These are phyloP conservation scores for Fagopyrum homotropicum DNA, from an alignment of 148 eudicot genomes.

Conservation along the genomic window DNA sequence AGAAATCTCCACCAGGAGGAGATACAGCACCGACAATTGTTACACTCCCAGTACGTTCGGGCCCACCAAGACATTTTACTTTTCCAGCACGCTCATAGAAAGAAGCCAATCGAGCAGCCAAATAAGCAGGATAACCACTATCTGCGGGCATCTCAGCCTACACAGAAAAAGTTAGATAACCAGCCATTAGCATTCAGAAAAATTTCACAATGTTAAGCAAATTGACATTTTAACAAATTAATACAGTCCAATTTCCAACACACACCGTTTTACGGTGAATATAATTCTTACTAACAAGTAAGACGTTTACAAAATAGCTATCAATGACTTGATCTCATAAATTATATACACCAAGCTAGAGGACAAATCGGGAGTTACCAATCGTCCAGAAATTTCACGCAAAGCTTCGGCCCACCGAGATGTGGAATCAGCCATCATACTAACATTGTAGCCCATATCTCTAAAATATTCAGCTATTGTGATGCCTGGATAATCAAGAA, in stretches of 20 bases:
- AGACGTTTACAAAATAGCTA: background rate
- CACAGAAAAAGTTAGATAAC: background rate
- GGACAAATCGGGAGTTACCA: slow-evolving; percentile 39
- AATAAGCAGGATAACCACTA: slow-evolving; percentile 99
- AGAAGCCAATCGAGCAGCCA: slow-evolving; percentile 98
- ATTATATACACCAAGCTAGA: background rate
- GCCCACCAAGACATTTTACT: slow-evolving; percentile 97
- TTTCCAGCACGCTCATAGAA: slow-evolving; percentile 99
- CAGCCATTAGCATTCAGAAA: background rate
- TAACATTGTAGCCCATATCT: slow-evolving; percentile 99
- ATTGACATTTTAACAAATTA: background rate
- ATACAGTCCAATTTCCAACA: background rate
- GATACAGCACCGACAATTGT: slow-evolving; percentile 99
- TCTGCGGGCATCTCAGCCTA: slow-evolving; percentile 99
- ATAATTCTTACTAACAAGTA: background rate
- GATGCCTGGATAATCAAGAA: slow-evolving; percentile 47
- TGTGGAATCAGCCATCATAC: slow-evolving; percentile 99
- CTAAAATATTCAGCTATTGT: slow-evolving; percentile 98
- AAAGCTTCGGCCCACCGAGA: slow-evolving; percentile 99
- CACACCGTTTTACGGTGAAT: background rate
- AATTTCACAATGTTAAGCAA: background rate
- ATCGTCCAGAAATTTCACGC: slow-evolving; percentile 99
- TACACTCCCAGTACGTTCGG: slow-evolving; percentile 98
- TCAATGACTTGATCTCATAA: background rate
- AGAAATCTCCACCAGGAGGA: slow-evolving; percentile 99